phyloP scores from a whole-genome alignment of 2,329 filamentous ascomycete genomes.

The Acrocalymma vagum region DNA sequence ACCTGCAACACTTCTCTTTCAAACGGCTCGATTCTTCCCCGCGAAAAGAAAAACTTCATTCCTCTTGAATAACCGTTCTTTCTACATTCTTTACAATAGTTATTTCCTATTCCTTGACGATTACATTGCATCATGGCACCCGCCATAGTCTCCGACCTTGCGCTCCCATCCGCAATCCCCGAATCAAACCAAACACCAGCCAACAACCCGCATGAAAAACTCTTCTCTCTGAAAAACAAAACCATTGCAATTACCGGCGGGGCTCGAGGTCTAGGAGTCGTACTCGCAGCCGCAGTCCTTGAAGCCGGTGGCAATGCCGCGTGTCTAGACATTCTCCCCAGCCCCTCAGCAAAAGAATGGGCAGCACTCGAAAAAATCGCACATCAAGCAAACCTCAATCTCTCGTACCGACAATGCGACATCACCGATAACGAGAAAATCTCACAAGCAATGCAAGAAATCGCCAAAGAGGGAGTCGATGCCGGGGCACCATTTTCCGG shows the following conservation, averaged over 20 bases:
- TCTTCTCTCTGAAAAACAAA: conserved; percentile 57
- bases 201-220: conserved; percentile 12
- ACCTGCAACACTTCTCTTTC: too few relatives aligned
- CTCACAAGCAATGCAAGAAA: conserved; percentile 44
- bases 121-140: too few relatives aligned
- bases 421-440: conserved; percentile 56
- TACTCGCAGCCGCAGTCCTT: conserved; percentile 57
- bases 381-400: conserved; percentile 40
- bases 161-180: too few relatives aligned
- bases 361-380: conserved; percentile 53
- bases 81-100: too few relatives aligned
- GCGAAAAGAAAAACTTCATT: too few relatives aligned
- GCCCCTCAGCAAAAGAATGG: conserved; percentile 53
- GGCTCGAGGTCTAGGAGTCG: conserved; percentile 61
- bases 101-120: too few relatives aligned
- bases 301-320: conserved; percentile 61
- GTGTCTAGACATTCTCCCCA: conserved; percentile 56
- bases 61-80: too few relatives aligned
- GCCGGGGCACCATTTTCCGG: conserved; percentile 47
- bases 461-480: conserved; percentile 46
- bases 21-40: too few relatives aligned
- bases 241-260: conserved; percentile 62
- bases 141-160: too few relatives aligned
- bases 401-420: conserved; percentile 57
- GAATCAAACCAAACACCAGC: background rate